Conservation (phyloP, 208 protist species). For the Herpetomonas muscarum region DNA sequence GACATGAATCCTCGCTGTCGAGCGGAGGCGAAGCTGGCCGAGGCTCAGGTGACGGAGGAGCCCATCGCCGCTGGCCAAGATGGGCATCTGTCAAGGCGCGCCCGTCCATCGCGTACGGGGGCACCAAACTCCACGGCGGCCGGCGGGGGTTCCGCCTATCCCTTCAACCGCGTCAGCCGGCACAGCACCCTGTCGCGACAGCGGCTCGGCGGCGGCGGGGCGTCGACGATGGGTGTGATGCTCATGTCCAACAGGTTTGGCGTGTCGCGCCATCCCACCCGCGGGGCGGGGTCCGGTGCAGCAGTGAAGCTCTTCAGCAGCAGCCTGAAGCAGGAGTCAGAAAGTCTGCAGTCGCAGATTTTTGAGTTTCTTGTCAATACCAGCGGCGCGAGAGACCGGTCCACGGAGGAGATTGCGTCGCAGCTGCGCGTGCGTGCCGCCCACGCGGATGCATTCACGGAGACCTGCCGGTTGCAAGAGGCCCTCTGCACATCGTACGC, state of each 20-base stretch:
- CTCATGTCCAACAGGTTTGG: conserved; percentile 1
- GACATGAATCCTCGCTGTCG: conserved; percentile 59
- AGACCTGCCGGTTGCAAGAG: conserved; percentile 61
- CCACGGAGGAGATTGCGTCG: conserved; percentile 28
- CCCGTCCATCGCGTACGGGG: neutral
- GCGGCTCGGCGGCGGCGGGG: neutral
- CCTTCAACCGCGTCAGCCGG: neutral
- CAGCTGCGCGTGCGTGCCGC: conserved; percentile 41
- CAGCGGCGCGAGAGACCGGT: conserved; percentile 23
- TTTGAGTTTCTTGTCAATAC: conserved; percentile 67
- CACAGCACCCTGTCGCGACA: conserved; percentile 5
- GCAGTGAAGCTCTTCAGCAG: conserved; percentile 35
- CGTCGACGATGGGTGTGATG: neutral
- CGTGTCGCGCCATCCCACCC: neutral
- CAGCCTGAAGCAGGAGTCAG: conserved; percentile 24
- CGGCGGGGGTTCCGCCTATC: neutral
- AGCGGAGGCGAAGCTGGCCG: conserved; percentile 43
- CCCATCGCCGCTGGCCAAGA: conserved; percentile 25
- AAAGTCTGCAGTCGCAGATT: conserved; percentile 46
- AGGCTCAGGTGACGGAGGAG: conserved; percentile 73
- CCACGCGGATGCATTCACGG: conserved; percentile 44
- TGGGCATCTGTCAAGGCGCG: neutral
- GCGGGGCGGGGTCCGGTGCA: neutral
- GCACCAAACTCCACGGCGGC: neutral
- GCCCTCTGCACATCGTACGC: conserved; percentile 49